These are phyloP conservation scores for Coelastrella sp. DNA, from an alignment of 139 green algal genomes.

Conservation along the genomic window DNA sequence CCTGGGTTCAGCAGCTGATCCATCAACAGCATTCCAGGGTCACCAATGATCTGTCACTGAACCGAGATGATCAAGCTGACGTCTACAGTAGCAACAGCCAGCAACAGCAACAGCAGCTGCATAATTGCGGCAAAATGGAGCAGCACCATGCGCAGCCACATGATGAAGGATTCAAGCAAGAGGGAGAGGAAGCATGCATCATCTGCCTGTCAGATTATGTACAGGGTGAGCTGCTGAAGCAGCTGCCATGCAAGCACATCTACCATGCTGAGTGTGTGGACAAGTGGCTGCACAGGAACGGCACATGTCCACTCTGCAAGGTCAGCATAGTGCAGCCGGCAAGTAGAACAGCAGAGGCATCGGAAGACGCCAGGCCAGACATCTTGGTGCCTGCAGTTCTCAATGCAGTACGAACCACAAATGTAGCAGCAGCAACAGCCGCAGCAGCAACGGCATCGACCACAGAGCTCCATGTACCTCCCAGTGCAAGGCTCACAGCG, in stretches of 20 bases:
- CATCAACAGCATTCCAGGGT: background rate
- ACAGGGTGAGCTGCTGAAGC: background rate
- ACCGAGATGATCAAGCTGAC: background rate
- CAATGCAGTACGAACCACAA: background rate
- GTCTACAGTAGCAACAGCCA: slow-evolving; percentile 8
- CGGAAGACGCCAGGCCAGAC: background rate
- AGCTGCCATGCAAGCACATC: slow-evolving; percentile 33
- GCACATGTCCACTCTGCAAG: slow-evolving; percentile 32
- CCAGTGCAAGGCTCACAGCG: too few species aligned
- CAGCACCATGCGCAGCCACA: background rate
- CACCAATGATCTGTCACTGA: background rate
- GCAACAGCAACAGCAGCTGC: background rate
- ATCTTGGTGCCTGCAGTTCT: too few species aligned
- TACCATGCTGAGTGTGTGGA: slow-evolving; percentile 26
- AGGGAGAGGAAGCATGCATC: background rate
- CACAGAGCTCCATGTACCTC: background rate
- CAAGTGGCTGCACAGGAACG: background rate
- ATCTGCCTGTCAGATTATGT: slow-evolving; percentile 19
- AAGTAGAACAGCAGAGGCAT: slow-evolving; percentile 10
- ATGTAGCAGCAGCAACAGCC: background rate
- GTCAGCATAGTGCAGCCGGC: background rate
- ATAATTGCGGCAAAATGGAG: background rate
- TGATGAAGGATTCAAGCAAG: background rate
- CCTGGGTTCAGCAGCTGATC: background rate
- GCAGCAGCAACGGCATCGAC: background rate